Evolutionary conservation across 2,329 filamentous ascomycete species (phyloP), one percentile per base, ranked within the genome.

Genomic region (Beauveria bassiana): DNA sequence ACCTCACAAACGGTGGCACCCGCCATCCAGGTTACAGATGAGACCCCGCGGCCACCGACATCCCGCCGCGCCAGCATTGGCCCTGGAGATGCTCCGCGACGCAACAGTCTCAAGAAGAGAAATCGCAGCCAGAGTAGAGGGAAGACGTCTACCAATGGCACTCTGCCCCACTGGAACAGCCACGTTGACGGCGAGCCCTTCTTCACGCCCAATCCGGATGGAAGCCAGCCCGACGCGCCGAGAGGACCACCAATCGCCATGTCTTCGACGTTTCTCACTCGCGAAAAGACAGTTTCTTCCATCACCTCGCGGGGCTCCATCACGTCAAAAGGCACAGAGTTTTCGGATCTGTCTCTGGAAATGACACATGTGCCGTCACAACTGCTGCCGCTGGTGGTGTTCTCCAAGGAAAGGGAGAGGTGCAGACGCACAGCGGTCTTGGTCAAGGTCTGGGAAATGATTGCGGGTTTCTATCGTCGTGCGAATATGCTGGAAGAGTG

Each of bases 381-480:
- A 52, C 70, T 81, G 7, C 70, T 85, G 49, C 82, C 83, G 0
- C 67, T 78, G 18, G 74, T 86, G 20, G 78, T 82, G 42, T 84
- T 86, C 61, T 73, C 83, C 8, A 81, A 80, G 65, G 80, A 81
- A 10, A 80, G 81, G 66, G 76, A 80, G 64, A 77, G 75, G 65
- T 75, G 77, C 34, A 79, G 80, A 59, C 78, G 82, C 50, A 77
- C 74, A 38, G 75, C 76, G 7, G 77, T 86, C 12, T 72, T 99
- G 18, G 78, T 92, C 22, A 88, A 88, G 66, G 86, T 97, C 38
- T 99, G 95, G 95, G 79, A 97, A 9, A 88, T 95, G 70, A 91
- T 97, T 64, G 89, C 91, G 2, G 89, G 89, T 0, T 87, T 98
- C 65, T 99, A 98, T 71, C 85, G 91, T 31, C 85, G 91, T 59